phyloP scores from a whole-genome alignment of 2,329 filamentous ascomycete species.

The Xylariaceae sp. region DNA sequence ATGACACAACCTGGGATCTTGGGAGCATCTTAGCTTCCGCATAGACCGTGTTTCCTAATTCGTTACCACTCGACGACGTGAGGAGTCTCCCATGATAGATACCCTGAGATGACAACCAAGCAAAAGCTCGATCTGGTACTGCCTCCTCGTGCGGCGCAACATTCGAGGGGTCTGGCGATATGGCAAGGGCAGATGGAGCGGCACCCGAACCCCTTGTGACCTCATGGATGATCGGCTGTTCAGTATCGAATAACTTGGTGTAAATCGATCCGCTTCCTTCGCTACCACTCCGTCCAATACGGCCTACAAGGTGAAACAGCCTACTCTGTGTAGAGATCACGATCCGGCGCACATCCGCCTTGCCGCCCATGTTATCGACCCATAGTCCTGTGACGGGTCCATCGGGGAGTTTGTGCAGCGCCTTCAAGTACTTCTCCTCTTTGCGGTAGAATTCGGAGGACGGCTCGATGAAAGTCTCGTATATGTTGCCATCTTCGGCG shows the following conservation, averaged over 20 bases:
- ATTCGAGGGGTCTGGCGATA: conserved; percentile 69
- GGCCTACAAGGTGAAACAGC: conserved; percentile 76
- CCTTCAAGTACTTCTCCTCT: conserved; percentile 87
- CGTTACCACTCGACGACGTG: conserved; percentile 52
- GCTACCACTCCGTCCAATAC: conserved; percentile 62
- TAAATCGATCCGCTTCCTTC: conserved; percentile 85
- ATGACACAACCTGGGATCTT: conserved; percentile 64
- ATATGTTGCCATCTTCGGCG: conserved; percentile 88
- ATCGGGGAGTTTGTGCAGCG: conserved; percentile 75
- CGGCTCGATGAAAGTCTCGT: conserved; percentile 91
- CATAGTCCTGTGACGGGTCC: conserved; percentile 81
- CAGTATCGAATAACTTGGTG: conserved; percentile 78
- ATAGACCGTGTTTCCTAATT: conserved; percentile 70
- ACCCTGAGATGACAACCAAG: conserved; percentile 84
- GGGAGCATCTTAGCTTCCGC: conserved; percentile 72
- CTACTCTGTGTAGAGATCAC: conserved; percentile 73
- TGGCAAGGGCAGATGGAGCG: conserved; percentile 61
- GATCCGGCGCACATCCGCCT: conserved; percentile 68
- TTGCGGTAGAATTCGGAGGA: conserved; percentile 91
- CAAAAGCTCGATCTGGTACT: conserved; percentile 67
- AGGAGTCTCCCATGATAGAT: conserved; percentile 81
- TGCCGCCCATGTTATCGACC: conserved; percentile 66
- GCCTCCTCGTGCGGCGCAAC: conserved; percentile 49
- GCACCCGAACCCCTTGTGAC: conserved; percentile 54
- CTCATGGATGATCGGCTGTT: conserved; percentile 74